Evolutionary conservation across 192 early-diverging fungal species (phyloP).

Genomic region (Paraglomus brasilianum): DNA sequence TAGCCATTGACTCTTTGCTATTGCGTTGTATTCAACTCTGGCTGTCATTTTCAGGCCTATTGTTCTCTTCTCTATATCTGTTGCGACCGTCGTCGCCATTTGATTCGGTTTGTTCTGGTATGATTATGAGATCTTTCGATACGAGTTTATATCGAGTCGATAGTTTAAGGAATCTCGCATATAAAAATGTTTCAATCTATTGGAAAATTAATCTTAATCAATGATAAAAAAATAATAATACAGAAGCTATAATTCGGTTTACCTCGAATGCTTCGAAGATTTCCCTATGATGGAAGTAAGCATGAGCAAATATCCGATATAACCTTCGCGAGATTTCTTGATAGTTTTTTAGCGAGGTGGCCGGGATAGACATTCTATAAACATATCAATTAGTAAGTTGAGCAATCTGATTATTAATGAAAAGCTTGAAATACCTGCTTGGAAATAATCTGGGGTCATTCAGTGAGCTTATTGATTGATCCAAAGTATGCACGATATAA

Average conservation of each 20-base stretch:
- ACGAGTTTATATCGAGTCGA: slow-evolving; percentile 63
- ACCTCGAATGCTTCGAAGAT: slow-evolving; percentile 87
- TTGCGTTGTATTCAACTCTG: no score
- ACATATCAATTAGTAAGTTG: no score
- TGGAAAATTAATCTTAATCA: neutral
- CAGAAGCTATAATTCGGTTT: neutral
- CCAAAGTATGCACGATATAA: slow-evolving; percentile 91
- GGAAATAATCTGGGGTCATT: slow-evolving; percentile 77
- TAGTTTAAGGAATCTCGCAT: slow-evolving; percentile 70
- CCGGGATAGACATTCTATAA: slow-evolving; percentile 57
- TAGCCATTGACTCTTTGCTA: no score
- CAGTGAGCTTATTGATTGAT: slow-evolving; percentile 79
- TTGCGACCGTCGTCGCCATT: no score
- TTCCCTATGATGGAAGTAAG: slow-evolving; percentile 90
- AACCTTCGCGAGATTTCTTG: slow-evolving; percentile 85
- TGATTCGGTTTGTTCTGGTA: no score
- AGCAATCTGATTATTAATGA: no score
- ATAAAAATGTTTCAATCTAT: slow-evolving; percentile 68
- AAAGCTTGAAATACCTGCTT: slow-evolving; percentile 56
- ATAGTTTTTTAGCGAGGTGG: slow-evolving; percentile 80
- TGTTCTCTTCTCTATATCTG: no score
- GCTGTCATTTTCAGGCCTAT: no score
- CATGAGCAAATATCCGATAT: slow-evolving; percentile 96
- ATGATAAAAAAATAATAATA: neutral
- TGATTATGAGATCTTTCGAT: slow-evolving; percentile 53